phyloP scores from a whole-genome alignment of 2,329 filamentous ascomycete genomes.

The Grosmannia serpens region DNA sequence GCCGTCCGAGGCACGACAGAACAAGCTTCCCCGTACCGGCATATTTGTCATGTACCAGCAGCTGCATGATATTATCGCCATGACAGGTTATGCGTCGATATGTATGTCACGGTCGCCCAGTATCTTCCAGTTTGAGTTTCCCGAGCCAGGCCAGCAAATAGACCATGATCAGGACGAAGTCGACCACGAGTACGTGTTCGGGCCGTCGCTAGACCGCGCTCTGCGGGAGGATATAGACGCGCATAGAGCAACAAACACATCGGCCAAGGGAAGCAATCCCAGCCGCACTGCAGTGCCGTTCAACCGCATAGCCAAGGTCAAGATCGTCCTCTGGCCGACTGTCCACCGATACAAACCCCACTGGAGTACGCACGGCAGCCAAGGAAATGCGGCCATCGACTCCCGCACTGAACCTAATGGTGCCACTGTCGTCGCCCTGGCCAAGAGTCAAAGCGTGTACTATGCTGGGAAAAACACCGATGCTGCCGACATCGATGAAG shows the following conservation, averaged over 20 bases:
- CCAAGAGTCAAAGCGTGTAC: slow-evolving; percentile 18
- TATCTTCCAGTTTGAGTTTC: slow-evolving; percentile 20
- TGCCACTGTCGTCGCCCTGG: slow-evolving; percentile 14
- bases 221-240: neutral
- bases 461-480: slow-evolving; percentile 16
- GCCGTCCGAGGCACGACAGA: neutral
- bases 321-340: slow-evolving; percentile 20
- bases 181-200: slow-evolving; percentile 4
- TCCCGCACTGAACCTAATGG: slow-evolving; percentile 1
- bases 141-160: slow-evolving; percentile 17
- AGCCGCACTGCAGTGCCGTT: neutral
- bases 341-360: slow-evolving; percentile 17
- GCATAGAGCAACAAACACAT: neutral
- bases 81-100: slow-evolving; percentile 20
- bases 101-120: slow-evolving; percentile 18
- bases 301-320: slow-evolving; percentile 17
- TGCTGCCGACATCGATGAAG: slow-evolving; percentile 7
- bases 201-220: neutral
- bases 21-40: slow-evolving; percentile 1
- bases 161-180: slow-evolving; percentile 12
- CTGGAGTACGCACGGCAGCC: slow-evolving; percentile 2
- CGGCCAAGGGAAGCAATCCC: neutral
- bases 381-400: neutral
- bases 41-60: slow-evolving; percentile 19
- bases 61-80: slow-evolving; percentile 20